Evolutionary conservation across 2,329 filamentous ascomycete species (phyloP), one percentile per base, ranked within the genome.

Genomic region (Cylindrodendrum hubeiense): DNA sequence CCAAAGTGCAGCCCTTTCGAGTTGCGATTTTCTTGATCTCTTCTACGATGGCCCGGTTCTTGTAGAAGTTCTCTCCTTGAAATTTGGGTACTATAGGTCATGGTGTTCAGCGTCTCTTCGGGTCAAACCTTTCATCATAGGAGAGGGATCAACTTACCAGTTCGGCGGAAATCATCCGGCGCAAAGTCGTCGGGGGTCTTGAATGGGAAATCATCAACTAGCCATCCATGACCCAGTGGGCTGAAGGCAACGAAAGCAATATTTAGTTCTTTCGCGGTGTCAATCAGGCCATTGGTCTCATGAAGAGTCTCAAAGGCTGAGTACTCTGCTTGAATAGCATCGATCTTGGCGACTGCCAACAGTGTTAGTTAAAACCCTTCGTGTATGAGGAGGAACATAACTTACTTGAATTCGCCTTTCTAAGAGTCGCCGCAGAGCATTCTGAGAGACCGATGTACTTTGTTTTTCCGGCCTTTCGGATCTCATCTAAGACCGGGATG

Each of bases 381-480:
- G 5, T 7, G 37, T 39, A n/a, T n/a, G 15, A 28, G 4, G 13
- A n/a, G 10, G 17, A 9, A 13, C 10, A 4, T 1, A 19, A 70
- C 76, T 46, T 49, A 83, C 81, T 83, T 1, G 80, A 79, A 57
- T 82, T 80, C 0, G 82, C 83, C 60, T 81, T 82, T 22, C 81
- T 79, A 5, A 85, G 67, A 0, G 83, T 85, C 2, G 72, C 71
- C 0, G 82, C 81, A 2, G 82, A 84, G 65, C 82, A 84, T 59
- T 85, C 83, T 0, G 82, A 84, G 0, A 85, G 76, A 13, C 82
- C 83, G 53, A 85, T 84, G 56, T 83, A 84, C 71, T 83, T 84
- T 17, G 82, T 83, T 71, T 84, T 84, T 5, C 83, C 82, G 0
- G 79, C 78, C 59, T 78, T 80, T 43, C 82, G 81, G 54, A 86